Conservation (phyloP, 768 basidiomycete species). For the Lentinula detonsa region DNA sequence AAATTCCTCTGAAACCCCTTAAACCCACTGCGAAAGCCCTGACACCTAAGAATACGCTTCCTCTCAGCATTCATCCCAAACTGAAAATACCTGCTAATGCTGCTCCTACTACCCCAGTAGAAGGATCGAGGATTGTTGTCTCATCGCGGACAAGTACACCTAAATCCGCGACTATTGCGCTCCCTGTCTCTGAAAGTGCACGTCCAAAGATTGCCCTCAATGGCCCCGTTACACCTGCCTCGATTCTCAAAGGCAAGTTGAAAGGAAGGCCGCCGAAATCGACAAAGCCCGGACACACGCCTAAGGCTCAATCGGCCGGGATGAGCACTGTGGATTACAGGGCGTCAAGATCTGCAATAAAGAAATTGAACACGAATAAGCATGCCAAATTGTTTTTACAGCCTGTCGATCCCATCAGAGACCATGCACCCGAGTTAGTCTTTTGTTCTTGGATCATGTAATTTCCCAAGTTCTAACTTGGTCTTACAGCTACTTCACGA, state of each 20-base stretch:
- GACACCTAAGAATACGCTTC: constrained; percentile 29
- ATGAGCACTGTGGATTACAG: constrained; percentile 73
- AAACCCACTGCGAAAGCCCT: constrained; percentile 13
- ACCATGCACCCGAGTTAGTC: constrained; percentile 80
- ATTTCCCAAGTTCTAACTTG: neutral
- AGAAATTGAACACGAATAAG: constrained; percentile 75
- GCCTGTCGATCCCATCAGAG: constrained; percentile 95
- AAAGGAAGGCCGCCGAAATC: constrained; percentile 15
- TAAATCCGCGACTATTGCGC: constrained; percentile 4
- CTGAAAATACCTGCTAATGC: constrained; percentile 48
- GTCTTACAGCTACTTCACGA: constrained; percentile 70
- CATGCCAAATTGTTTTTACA: constrained; percentile 70
- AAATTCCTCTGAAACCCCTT: constrained; percentile 39
- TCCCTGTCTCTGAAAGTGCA: constrained; percentile 16
- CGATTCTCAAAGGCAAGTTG: constrained; percentile 22
- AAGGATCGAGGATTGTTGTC: constrained; percentile 2
- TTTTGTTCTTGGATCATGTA: neutral
- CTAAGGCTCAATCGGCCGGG: constrained; percentile 70
- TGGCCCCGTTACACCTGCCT: constrained; percentile 1
- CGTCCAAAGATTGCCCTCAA: neutral
- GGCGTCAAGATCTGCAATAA: constrained; percentile 69
- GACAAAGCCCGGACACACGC: constrained; percentile 42
- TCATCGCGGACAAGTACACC: constrained; percentile 15
- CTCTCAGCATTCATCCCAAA: constrained; percentile 43
- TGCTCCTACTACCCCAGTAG: constrained; percentile 10